Evolutionary conservation across 2,329 filamentous ascomycete genomes (phyloP).

Genomic region (Botrytis sinoallii): DNA sequence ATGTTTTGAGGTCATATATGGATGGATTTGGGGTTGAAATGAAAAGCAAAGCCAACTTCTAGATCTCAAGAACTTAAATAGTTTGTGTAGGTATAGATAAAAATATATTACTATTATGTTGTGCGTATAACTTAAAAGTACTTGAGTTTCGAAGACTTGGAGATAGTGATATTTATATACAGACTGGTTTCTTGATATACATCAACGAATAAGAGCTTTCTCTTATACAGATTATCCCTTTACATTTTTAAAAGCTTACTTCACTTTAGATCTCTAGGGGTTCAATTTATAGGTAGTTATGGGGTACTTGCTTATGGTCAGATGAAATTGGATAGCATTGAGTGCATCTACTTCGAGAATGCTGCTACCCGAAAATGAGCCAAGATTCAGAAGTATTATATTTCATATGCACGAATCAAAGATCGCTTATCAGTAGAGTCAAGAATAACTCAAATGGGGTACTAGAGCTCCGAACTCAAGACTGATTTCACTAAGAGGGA

Average conservation of each 20-base stretch:
- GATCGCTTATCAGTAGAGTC: background rate
- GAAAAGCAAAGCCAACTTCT: background rate
- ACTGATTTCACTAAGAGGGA: background rate
- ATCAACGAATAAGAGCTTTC: background rate
- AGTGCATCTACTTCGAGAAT: background rate
- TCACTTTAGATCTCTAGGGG: fast-evolving
- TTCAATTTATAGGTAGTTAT: background rate
- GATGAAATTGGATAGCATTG: fast-evolving
- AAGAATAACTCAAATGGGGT: background rate
- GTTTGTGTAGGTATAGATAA: background rate
- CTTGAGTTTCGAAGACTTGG: background rate
- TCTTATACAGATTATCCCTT: fast-evolving
- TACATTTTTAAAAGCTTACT: background rate
- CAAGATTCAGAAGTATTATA: background rate
- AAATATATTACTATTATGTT: background rate
- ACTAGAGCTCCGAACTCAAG: background rate
- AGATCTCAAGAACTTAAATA: background rate
- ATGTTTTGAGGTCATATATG: fast-evolving
- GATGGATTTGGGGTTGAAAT: background rate
- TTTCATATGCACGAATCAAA: fast-evolving
- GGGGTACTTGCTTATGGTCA: background rate
- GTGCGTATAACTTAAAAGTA: background rate
- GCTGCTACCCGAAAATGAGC: background rate
- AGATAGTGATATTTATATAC: background rate
- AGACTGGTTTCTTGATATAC: background rate